phyloP scores from a whole-genome alignment of 2,329 filamentous ascomycete species.

The Penicillium hordei region DNA sequence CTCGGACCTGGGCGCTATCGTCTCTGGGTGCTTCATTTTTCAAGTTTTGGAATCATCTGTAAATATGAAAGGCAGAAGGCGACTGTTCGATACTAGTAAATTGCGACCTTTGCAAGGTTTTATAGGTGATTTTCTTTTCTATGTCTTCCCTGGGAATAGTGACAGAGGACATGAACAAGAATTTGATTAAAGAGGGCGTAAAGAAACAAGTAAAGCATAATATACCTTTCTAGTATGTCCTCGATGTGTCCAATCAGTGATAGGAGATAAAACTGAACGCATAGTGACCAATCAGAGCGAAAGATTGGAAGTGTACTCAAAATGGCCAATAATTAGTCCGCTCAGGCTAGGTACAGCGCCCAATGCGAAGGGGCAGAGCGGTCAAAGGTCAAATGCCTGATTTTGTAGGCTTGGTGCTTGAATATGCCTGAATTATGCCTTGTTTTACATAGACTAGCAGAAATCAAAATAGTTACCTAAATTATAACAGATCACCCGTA shows the following conservation, averaged over 20 bases:
- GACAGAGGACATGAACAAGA: not conserved
- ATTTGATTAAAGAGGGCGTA: not conserved
- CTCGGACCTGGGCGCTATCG: not conserved
- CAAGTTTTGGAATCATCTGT: not conserved
- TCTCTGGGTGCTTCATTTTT: not conserved
- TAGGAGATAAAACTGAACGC: not conserved
- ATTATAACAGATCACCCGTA: no score
- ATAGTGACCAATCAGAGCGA: not conserved
- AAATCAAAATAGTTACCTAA: no score
- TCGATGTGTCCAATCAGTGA: not conserved
- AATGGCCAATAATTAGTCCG: not conserved
- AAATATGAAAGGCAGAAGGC: not conserved
- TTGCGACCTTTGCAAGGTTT: not conserved
- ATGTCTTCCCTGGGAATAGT: not conserved
- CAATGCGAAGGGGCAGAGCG: no score
- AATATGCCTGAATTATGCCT: no score
- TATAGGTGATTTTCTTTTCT: not conserved
- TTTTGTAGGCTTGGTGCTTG: no score
- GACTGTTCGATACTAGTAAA: not conserved
- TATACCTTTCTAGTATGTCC: not conserved
- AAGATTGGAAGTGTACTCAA: not conserved
- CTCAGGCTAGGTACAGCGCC: not conserved
- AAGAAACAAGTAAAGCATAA: not conserved
- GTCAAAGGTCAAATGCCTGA: no score
- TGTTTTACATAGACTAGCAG: no score